Evolutionary conservation across 2,329 filamentous ascomycete species (phyloP), one percentile per base, ranked within the genome.

Genomic region (Cladosporium sp.): DNA sequence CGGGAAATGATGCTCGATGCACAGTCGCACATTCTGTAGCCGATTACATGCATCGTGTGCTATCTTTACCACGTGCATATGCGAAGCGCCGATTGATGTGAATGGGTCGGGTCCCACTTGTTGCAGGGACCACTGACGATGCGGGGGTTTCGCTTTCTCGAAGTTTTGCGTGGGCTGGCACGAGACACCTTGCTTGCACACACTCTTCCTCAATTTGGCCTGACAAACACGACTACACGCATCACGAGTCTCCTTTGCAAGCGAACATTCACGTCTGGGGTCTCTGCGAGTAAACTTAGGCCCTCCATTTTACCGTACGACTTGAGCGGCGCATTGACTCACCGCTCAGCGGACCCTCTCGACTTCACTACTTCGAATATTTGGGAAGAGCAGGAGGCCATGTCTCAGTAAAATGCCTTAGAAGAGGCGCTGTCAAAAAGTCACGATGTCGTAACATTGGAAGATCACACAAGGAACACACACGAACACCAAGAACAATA

Each of bases 361-460:
- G 10, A 50, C 48, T n/a, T 43, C 38, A 50, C 18, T 50, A 43
- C 40, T 42, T 35, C 19, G 13, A 38, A 14, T 16, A n/a, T 38
- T 38, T 43, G 16, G 35, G 22, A 49, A 50, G 48, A 50, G 48
- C 48, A 50, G 40, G 48, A 43, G 43, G 33, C 48, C n/a, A 50
- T 50, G 48, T 50, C 48, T 35, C 48, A 50, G 48, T 50, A 50
- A 50, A 18, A n/a, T 43, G 38, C 43, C 40, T 38, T 40, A 18
- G 28, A 14, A 28, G 31, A 50, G 48, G 48, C 48, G 43, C 40
- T 40, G 48, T 50, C 31, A 31, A 37, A 8, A 50, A 22, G 35
- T 40, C 48, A 22, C 40, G 48, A 40, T 50, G 48, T 40, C 48
- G 43, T 43, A 40, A 38, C 48, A 50, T 50, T 50, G 48, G 43